Evolutionary conservation across 148 eudicot genomes (phyloP).

Genomic region (Silene conica): DNA sequence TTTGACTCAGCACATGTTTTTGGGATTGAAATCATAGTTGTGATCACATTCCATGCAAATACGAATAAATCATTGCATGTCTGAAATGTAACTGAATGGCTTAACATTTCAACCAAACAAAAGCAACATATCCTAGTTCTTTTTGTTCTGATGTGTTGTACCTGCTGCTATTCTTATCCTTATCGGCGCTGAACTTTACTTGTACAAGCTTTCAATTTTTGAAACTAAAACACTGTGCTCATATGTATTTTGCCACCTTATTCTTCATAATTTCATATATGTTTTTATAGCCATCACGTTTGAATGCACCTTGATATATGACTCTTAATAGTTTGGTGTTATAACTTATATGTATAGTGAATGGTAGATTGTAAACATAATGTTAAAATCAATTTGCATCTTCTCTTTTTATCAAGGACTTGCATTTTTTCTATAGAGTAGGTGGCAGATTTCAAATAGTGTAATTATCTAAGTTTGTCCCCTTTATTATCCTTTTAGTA

Average conservation of each 20-base stretch:
- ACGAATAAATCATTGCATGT: not conserved
- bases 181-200: not conserved
- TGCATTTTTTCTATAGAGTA: not conserved
- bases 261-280: not conserved
- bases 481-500: constrained; percentile 8
- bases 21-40: not conserved
- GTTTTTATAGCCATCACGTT: not conserved
- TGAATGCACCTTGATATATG: not conserved
- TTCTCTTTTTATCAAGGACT: constrained; percentile 1
- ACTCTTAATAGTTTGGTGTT: not conserved
- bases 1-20: not conserved
- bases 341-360: not conserved
- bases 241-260: not conserved
- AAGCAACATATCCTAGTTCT: not conserved
- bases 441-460: not conserved
- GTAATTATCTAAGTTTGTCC: not conserved
- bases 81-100: not conserved
- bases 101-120: not conserved
- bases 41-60: not conserved
- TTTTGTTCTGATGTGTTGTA: not conserved
- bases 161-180: not conserved
- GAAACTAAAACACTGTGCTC: not conserved
- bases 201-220: not conserved
- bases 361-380: not conserved
- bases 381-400: constrained; percentile 3